These are phyloP conservation scores for Sporothrix sp. DNA, from an alignment of 2,329 filamentous ascomycete species.

Conservation along the genomic window DNA sequence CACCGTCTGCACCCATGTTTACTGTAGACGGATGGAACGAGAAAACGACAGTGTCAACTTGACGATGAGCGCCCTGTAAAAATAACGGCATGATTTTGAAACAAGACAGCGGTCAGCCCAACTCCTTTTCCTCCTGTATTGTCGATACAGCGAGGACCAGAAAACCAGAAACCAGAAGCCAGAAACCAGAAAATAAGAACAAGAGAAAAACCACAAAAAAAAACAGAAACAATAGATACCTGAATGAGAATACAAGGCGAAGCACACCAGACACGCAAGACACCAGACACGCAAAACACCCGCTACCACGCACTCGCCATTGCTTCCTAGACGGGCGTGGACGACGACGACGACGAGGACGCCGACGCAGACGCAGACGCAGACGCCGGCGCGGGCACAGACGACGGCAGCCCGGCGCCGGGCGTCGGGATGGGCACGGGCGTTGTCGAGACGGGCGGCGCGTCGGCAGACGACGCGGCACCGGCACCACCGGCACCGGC, in stretches of 20 bases:
- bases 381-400: background rate
- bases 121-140: slow-evolving; percentile 6
- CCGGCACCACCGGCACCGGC: background rate
- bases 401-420: no score
- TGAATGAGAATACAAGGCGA: slow-evolving; percentile 1
- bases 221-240: background rate
- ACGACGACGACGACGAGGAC: slow-evolving; percentile 1
- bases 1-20: no score
- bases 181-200: background rate
- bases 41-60: background rate
- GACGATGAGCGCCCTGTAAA: background rate
- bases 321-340: no score
- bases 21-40: background rate
- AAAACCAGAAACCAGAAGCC: background rate
- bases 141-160: background rate
- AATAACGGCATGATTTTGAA: no score
- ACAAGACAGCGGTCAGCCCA: slow-evolving; percentile 1
- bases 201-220: background rate
- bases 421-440: no score
- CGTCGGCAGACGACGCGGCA: background rate
- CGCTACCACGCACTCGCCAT: no score
- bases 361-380: slow-evolving; percentile 1
- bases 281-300: background rate
- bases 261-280: background rate
- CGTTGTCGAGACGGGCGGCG: no score